Percentiles rank a stretch among this genome's conserved stretches.
phyloP scores from a whole-genome alignment of 495 filamentous ascomycete species.

The Tuber umbilicatum region DNA sequence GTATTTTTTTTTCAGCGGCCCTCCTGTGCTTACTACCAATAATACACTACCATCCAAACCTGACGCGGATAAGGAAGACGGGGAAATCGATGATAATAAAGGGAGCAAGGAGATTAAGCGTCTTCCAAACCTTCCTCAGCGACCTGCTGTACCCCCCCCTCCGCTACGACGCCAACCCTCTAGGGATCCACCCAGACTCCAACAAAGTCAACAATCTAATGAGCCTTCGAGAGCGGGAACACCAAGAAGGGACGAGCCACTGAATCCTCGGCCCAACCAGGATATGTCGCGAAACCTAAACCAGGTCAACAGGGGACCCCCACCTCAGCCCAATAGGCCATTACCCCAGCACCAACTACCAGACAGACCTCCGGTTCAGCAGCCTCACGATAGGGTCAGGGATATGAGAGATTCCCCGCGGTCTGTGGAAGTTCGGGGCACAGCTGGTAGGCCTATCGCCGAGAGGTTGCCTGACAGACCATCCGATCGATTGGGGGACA shows the following conservation, averaged over 20 bases:
- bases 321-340: conserved; percentile 9
- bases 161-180: conserved; percentile 22
- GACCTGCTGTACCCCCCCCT: conserved; percentile 19
- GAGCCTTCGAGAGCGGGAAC: conserved; percentile 26
- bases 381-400: conserved; percentile 32
- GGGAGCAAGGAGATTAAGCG: conserved; percentile 26
- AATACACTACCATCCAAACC: conserved; percentile 27
- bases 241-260: conserved; percentile 33
- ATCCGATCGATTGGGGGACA: conserved; percentile 39
- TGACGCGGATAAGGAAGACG: conserved; percentile 40
- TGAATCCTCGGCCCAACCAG: conserved; percentile 18
- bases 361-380: conserved; percentile 35
- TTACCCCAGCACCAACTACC: conserved; percentile 37
- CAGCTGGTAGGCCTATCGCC: conserved; percentile 14
- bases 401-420: conserved; percentile 40
- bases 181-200: conserved; percentile 26
- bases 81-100: conserved; percentile 42
- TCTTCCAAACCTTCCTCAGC: conserved; percentile 10
- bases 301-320: conserved; percentile 21
- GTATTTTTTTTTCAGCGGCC: conserved; percentile 8
- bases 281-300: conserved; percentile 20
- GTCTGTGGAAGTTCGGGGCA: conserved; percentile 33
- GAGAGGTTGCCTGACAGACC: conserved; percentile 37
- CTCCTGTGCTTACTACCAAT: conserved; percentile 2
- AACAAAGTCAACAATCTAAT: conserved; percentile 29